Percentiles rank a stretch among this genome's conserved stretches.
Evolutionary conservation across 1,284 basidiomycete genomes (phyloP).

Genomic region (Fomitiporia mediterranea): DNA sequence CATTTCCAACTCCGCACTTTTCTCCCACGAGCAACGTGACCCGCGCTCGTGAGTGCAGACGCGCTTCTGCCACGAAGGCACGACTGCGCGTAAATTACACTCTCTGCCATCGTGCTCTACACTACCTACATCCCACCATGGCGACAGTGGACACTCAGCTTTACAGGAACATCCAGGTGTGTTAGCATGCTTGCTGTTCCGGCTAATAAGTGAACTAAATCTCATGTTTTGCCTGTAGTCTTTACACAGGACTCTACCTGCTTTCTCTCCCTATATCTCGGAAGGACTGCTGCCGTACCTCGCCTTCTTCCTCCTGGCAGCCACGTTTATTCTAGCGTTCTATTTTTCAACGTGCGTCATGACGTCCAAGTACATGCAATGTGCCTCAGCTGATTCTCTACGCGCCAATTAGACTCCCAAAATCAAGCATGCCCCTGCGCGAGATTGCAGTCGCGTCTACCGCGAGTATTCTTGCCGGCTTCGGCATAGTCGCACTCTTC

Average conservation of each 20-base stretch:
- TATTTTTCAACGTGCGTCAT: slow-evolving; percentile 81
- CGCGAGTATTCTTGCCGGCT: slow-evolving; percentile 77
- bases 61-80: background rate
- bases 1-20: slow-evolving; percentile 10
- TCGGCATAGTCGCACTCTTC: slow-evolving; percentile 84
- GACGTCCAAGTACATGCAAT: slow-evolving; percentile 17
- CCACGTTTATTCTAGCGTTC: slow-evolving; percentile 79
- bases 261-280: slow-evolving; percentile 68
- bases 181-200: slow-evolving; percentile 19
- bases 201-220: slow-evolving; percentile 15
- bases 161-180: slow-evolving; percentile 41
- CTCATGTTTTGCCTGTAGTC: slow-evolving; percentile 33
- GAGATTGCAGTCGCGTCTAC: slow-evolving; percentile 66
- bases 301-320: slow-evolving; percentile 64
- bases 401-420: slow-evolving; percentile 54
- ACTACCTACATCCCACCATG: slow-evolving; percentile 28
- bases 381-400: slow-evolving; percentile 10
- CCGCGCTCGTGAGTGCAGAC: background rate
- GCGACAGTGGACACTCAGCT: slow-evolving; percentile 22
- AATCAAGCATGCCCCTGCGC: slow-evolving; percentile 58
- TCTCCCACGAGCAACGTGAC: slow-evolving; percentile 10
- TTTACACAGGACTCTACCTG: slow-evolving; percentile 45
- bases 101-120: background rate
- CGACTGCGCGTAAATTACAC: background rate
- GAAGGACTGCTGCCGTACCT: slow-evolving; percentile 64